Percentiles rank a stretch among this genome's conserved stretches.
Evolutionary conservation across 2,329 filamentous ascomycete species (phyloP).

Genomic region (Colletotrichum abscissum): DNA sequence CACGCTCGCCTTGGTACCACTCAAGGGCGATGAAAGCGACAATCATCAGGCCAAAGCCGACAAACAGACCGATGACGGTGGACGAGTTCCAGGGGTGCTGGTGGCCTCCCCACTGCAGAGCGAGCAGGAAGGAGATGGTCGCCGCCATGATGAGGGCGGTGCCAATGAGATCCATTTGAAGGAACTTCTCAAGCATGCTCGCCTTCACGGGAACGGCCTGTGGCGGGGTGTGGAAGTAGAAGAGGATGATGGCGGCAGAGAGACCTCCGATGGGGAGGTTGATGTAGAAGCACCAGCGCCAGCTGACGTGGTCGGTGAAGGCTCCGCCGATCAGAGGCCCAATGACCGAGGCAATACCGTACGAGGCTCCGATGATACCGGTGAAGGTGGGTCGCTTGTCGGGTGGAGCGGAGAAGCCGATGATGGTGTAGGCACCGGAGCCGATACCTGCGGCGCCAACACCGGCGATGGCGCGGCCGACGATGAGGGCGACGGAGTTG

Average conservation of each 20-base stretch:
- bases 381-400: constrained; percentile 49
- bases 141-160: constrained; percentile 56
- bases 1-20: constrained; percentile 56
- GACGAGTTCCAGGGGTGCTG: constrained; percentile 55
- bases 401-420: constrained; percentile 54
- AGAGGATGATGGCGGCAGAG: constrained; percentile 47
- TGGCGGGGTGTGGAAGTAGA: constrained; percentile 56
- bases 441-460: constrained; percentile 60
- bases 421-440: constrained; percentile 60
- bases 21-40: constrained; percentile 50
- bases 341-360: constrained; percentile 49
- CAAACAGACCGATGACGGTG: constrained; percentile 54
- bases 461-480: constrained; percentile 61
- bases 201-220: constrained; percentile 50
- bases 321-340: constrained; percentile 51
- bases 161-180: constrained; percentile 61
- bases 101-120: constrained; percentile 60
- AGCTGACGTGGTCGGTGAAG: constrained; percentile 50
- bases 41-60: constrained; percentile 50
- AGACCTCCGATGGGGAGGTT: constrained; percentile 50
- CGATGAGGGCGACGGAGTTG: constrained; percentile 60
- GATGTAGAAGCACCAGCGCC: constrained; percentile 55
- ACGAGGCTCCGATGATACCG: constrained; percentile 51
- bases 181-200: constrained; percentile 54
- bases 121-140: constrained; percentile 56